Percentiles rank a stretch among this genome's conserved stretches.
Conservation (phyloP, 164 flowering plant species). For the Berberis vulgaris region DNA sequence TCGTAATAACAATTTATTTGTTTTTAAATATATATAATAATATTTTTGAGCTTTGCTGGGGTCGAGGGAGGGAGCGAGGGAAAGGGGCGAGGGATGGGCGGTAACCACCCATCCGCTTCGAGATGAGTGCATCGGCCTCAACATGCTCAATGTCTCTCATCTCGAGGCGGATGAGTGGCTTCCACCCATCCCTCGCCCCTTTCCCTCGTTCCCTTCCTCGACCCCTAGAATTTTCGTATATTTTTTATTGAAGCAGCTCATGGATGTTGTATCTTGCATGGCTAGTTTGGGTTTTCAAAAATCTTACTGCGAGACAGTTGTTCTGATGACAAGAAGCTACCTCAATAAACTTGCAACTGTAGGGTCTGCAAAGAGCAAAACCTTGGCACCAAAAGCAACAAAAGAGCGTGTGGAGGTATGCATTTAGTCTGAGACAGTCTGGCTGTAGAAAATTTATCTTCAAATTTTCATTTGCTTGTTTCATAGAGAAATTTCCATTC, state of each 20-base stretch:
- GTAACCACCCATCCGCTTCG: no score
- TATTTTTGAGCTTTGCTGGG: background rate
- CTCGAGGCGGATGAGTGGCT: no score
- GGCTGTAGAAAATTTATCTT: conserved; percentile 3
- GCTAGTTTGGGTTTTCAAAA: conserved; percentile 97
- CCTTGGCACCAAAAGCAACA: conserved; percentile 76
- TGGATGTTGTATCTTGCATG: conserved; percentile 94
- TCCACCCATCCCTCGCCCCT: no score
- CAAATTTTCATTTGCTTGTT: background rate
- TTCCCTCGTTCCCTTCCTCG: no score
- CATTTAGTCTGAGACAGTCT: conserved; percentile 2
- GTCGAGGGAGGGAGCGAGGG: no score
- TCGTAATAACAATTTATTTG: background rate
- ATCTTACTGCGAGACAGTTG: conserved; percentile 95
- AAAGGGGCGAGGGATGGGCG: no score
- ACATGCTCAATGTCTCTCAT: no score
- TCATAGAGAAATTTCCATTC: no score
- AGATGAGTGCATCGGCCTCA: no score
- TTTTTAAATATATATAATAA: background rate
- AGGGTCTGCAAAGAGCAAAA: conserved; percentile 86
- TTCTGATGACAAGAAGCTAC: conserved; percentile 90
- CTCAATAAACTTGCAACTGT: conserved; percentile 61
- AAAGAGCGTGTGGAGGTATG: conserved; percentile 90
- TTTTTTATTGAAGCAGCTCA: conserved; percentile 49
- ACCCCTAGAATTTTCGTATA: no score